Evolutionary conservation across 2,329 filamentous ascomycete genomes (phyloP).

Genomic region (Colletotrichum coccodes): DNA sequence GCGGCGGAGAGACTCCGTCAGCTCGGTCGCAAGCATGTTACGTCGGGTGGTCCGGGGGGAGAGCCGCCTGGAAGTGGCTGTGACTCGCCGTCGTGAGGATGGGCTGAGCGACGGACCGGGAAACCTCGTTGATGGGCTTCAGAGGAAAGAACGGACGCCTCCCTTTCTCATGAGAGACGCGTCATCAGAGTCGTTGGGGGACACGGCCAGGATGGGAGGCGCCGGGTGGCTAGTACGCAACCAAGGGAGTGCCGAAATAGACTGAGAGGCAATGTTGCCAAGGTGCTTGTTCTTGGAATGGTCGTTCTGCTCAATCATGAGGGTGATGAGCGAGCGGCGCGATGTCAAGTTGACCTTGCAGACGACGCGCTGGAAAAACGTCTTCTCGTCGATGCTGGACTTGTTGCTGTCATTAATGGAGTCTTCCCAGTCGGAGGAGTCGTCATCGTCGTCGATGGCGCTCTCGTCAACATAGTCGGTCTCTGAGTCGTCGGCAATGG

Average conservation of each 20-base stretch:
- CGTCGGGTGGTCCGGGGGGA: slow-evolving; percentile 92
- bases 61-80: slow-evolving; percentile 75
- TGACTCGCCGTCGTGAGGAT: slow-evolving; percentile 77
- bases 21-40: slow-evolving; percentile 95
- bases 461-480: slow-evolving; percentile 82
- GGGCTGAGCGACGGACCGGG: slow-evolving; percentile 77
- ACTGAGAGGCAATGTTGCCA: slow-evolving; percentile 74
- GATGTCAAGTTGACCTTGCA: slow-evolving; percentile 87
- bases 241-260: slow-evolving; percentile 76
- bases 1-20: slow-evolving; percentile 91
- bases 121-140: slow-evolving; percentile 69
- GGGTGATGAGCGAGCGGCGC: slow-evolving; percentile 87
- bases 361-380: slow-evolving; percentile 90
- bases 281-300: slow-evolving; percentile 74
- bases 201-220: slow-evolving; percentile 55
- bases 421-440: slow-evolving; percentile 69
- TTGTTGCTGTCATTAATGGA: slow-evolving; percentile 85
- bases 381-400: slow-evolving; percentile 82
- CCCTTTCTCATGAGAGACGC: slow-evolving; percentile 73
- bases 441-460: slow-evolving; percentile 80
- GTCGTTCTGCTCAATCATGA: slow-evolving; percentile 84
- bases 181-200: slow-evolving; percentile 70
- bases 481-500: slow-evolving; percentile 63
- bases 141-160: slow-evolving; percentile 59
- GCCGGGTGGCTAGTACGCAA: slow-evolving; percentile 58